phyloP scores from a whole-genome alignment of 768 basidiomycete species.

The Hericium erinaceus region DNA sequence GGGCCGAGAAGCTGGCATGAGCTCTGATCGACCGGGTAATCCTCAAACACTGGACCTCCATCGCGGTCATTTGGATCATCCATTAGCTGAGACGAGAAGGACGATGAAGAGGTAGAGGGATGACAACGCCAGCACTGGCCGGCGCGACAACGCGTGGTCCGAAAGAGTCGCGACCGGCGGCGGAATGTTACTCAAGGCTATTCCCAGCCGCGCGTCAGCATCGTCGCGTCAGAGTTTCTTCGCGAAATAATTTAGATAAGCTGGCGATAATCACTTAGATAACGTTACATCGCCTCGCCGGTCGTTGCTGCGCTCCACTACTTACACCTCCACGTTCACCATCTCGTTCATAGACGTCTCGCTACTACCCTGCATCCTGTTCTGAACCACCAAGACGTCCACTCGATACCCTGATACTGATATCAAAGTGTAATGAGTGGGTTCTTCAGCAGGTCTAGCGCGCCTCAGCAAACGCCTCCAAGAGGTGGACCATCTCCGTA shows the following conservation, averaged over 20 bases:
- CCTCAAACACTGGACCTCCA: slow-evolving; percentile 17
- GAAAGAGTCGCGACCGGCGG: not conserved
- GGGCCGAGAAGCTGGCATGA: slow-evolving; percentile 39
- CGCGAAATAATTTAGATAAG: not conserved
- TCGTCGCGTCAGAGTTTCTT: not conserved
- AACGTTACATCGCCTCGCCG: not conserved
- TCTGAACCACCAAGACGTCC: not conserved
- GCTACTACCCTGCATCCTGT: not conserved
- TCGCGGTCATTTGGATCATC: not conserved
- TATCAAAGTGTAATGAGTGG: slow-evolving; percentile 5
- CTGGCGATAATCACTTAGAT: not conserved
- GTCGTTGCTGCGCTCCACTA: not conserved
- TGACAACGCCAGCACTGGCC: not conserved
- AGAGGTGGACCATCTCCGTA: slow-evolving; percentile 10
- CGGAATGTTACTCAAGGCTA: not conserved
- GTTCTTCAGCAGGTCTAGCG: slow-evolving; percentile 6
- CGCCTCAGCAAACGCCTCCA: slow-evolving; percentile 1
- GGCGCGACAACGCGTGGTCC: not conserved
- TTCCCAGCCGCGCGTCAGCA: not conserved
- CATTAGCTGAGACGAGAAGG: not conserved
- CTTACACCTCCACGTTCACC: not conserved
- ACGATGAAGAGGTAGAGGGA: not conserved
- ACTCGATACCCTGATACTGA: not conserved
- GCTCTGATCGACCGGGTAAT: slow-evolving; percentile 32
- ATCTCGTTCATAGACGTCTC: not conserved